These are phyloP conservation scores for Penicillium sp. DNA, from an alignment of 2,329 filamentous ascomycete genomes.

Conservation along the genomic window DNA sequence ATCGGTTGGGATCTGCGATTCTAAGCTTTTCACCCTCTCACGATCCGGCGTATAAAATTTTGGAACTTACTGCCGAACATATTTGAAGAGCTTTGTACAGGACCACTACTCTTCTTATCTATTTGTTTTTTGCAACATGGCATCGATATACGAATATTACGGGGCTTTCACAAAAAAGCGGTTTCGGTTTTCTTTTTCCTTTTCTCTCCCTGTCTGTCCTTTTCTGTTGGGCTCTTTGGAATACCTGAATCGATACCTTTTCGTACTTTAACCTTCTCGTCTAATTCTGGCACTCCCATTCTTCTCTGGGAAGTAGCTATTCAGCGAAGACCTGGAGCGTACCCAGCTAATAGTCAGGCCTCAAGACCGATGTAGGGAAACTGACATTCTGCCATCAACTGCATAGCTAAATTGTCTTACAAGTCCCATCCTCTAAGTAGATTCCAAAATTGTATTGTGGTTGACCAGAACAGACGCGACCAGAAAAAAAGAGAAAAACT, in stretches of 20 bases:
- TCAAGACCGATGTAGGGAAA: too few species aligned
- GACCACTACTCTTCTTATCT: not conserved
- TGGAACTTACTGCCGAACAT: not conserved
- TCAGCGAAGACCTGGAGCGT: too few species aligned
- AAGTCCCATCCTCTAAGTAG: not conserved
- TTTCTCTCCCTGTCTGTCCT: not conserved
- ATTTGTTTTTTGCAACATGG: not conserved
- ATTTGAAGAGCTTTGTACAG: not conserved
- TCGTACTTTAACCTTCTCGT: not conserved
- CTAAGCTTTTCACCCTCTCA: constrained; percentile 22
- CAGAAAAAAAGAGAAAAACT: constrained; percentile 12
- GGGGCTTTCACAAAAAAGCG: constrained; percentile 10
- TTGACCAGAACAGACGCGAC: constrained; percentile 5
- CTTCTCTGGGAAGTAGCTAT: too few species aligned
- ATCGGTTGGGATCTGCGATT: constrained; percentile 69
- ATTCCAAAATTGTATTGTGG: constrained; percentile 12
- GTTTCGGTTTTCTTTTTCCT: not conserved
- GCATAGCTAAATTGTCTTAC: too few species aligned
- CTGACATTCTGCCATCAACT: too few species aligned
- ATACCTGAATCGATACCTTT: not conserved
- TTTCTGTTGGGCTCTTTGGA: not conserved
- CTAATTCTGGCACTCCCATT: not conserved
- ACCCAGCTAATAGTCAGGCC: too few species aligned
- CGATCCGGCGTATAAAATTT: not conserved
- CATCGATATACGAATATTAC: not conserved